A percentile compares a stretch with the other conserved stretches of the same genome.
Conservation (phyloP, 164 flowering plant genomes). For the Vitis cinerea region DNA sequence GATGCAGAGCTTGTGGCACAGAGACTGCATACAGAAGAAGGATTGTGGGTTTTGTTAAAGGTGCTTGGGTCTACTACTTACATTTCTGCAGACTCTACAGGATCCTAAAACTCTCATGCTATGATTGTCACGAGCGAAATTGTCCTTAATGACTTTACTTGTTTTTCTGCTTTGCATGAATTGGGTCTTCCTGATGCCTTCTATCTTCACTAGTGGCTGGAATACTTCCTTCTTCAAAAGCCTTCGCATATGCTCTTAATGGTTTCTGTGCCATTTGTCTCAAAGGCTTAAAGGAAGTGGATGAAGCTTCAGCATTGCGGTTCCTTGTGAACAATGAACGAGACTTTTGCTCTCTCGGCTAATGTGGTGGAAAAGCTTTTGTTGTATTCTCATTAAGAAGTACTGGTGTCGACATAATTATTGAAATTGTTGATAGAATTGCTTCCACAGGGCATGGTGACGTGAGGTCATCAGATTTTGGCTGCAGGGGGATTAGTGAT, state of each 20-base stretch:
- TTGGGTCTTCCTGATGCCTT: conserved; percentile 60
- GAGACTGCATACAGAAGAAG: too few species aligned
- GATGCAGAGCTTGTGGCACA: too few species aligned
- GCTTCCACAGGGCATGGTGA: conserved; percentile 49
- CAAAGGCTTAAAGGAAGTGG: conserved; percentile 88
- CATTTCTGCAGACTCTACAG: too few species aligned
- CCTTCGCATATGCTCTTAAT: conserved; percentile 87
- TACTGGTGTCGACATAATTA: conserved; percentile 71
- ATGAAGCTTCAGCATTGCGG: conserved; percentile 16
- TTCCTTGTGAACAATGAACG: conserved; percentile 88
- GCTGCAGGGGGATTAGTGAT: conserved; percentile 70
- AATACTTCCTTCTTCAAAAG: conserved; percentile 14
- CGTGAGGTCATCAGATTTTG: conserved; percentile 48
- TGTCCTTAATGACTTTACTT: conserved; percentile 96
- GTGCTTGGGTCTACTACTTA: too few species aligned
- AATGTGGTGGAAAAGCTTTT: conserved; percentile 96
- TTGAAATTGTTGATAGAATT: conserved; percentile 36
- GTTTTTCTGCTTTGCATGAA: conserved; percentile 70
- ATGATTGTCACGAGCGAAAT: conserved; percentile 97
- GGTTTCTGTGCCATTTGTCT: conserved; percentile 97
- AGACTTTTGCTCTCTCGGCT: conserved; percentile 85
- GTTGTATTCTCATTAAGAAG: conserved; percentile 80
- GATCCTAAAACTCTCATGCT: conserved; percentile 46
- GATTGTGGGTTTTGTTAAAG: too few species aligned
- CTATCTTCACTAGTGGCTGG: too few species aligned